A percentile compares a stretch with the other conserved stretches of the same genome.
Evolutionary conservation across 805 yeast genomes (phyloP).

Genomic region (Yarrowia deformans): DNA sequence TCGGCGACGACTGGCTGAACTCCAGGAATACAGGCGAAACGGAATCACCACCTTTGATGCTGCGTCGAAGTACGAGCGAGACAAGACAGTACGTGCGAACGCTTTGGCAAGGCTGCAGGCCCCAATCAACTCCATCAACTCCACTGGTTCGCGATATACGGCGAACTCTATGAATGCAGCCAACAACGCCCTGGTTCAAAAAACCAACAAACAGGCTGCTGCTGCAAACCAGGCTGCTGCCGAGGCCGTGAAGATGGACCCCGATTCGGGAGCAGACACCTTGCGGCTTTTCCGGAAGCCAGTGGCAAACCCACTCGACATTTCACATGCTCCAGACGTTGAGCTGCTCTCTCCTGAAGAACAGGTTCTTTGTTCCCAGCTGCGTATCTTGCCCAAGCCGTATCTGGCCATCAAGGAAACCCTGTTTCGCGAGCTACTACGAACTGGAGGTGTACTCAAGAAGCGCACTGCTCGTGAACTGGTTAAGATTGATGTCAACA

Average conservation of each 20-base stretch:
- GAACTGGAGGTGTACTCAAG: slow-evolving; percentile 83
- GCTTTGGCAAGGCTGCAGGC: slow-evolving; percentile 61
- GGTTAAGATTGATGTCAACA: slow-evolving; percentile 82
- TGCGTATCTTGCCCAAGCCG: slow-evolving; percentile 90
- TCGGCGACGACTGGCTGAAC: slow-evolving; percentile 80
- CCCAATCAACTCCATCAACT: slow-evolving; percentile 25
- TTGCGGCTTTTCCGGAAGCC: slow-evolving; percentile 47
- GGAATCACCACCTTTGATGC: slow-evolving; percentile 86
- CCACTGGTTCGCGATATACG: slow-evolving; percentile 39
- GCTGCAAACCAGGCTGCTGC: slow-evolving; percentile 26
- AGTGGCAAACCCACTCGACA: slow-evolving; percentile 51
- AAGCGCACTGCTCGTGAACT: slow-evolving; percentile 86
- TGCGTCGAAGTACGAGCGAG: slow-evolving; percentile 87
- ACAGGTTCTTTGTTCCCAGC: slow-evolving; percentile 78
- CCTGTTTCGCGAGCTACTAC: slow-evolving; percentile 82
- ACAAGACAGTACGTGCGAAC: slow-evolving; percentile 71
- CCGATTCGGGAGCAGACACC: slow-evolving; percentile 31
- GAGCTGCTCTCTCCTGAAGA: slow-evolving; percentile 87
- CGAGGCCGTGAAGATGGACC: slow-evolving; percentile 18
- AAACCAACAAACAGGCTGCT: slow-evolving; percentile 35
- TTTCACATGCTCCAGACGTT: slow-evolving; percentile 74
- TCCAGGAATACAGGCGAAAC: slow-evolving; percentile 91
- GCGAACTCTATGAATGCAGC: slow-evolving; percentile 41
- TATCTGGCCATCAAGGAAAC: slow-evolving; percentile 91
- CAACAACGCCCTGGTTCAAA: slow-evolving; percentile 22